Evolutionary conservation across 805 yeast genomes (phyloP).

Genomic region (Metschnikowia santaceciliae): DNA sequence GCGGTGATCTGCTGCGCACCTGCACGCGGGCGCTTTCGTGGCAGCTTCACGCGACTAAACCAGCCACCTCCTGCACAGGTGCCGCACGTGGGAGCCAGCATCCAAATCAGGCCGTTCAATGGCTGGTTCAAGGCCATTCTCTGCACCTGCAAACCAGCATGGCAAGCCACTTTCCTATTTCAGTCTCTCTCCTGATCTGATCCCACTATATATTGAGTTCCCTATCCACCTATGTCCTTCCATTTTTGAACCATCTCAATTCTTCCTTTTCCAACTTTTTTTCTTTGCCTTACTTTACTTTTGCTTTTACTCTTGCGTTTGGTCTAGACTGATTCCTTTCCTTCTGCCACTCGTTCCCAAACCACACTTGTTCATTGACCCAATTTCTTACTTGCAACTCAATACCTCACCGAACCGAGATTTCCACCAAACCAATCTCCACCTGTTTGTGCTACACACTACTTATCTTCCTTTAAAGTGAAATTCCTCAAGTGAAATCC

Average conservation of each 20-base stretch:
- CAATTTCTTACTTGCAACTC: too few relatives aligned
- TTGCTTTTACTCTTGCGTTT: too few relatives aligned
- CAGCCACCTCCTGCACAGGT: conserved; percentile 1
- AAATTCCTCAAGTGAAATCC: too few relatives aligned
- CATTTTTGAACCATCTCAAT: too few relatives aligned
- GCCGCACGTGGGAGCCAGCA: neutral
- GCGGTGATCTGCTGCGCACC: neutral
- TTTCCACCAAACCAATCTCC: too few relatives aligned
- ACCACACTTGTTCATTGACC: too few relatives aligned
- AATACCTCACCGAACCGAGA: too few relatives aligned
- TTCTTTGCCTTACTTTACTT: neutral
- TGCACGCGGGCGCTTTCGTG: neutral
- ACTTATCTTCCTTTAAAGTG: too few relatives aligned
- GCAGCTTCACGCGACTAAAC: neutral
- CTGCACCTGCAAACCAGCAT: conserved; percentile 6
- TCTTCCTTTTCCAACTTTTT: neutral
- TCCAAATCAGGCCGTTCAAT: conserved; percentile 4
- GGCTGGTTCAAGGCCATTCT: conserved; percentile 6
- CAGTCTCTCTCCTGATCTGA: conserved; percentile 5
- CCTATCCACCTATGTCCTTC: neutral
- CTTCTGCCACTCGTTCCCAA: too few relatives aligned
- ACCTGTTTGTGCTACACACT: too few relatives aligned
- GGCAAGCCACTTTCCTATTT: conserved; percentile 5
- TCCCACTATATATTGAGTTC: neutral
- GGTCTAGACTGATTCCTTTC: too few relatives aligned